phyloP scores from a whole-genome alignment of 1,139 yeast genomes.

The Waltiozyma sp. region DNA sequence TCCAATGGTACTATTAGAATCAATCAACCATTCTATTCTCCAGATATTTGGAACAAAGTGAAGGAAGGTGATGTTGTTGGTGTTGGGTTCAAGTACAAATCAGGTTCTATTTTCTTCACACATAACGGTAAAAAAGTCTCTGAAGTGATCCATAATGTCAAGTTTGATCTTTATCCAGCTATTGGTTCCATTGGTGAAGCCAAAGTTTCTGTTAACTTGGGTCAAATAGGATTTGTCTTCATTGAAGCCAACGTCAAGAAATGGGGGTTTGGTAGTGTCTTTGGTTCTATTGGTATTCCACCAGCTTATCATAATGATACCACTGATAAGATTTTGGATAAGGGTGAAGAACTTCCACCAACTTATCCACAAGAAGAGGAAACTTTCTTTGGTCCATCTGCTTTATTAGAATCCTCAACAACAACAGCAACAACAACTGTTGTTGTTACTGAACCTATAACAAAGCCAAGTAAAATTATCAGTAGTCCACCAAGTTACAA shows the following conservation, averaged over 20 bases:
- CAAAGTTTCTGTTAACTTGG: constrained; percentile 64
- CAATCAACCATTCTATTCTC: constrained; percentile 70
- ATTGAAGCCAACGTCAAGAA: constrained; percentile 87
- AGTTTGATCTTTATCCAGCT: constrained; percentile 73
- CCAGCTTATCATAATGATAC: constrained; percentile 49
- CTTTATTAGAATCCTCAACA: neutral
- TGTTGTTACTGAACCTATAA: neutral
- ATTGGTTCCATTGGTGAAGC: constrained; percentile 57
- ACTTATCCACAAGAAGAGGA: constrained; percentile 51
- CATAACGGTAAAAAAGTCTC: constrained; percentile 72
- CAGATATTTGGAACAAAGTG: constrained; percentile 62
- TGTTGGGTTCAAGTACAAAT: constrained; percentile 61
- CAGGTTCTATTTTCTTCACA: constrained; percentile 73
- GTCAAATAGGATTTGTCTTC: constrained; percentile 80
- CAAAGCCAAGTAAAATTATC: constrained; percentile 6
- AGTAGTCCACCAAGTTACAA: constrained; percentile 17
- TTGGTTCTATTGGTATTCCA: constrained; percentile 65
- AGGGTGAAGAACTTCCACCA: constrained; percentile 70
- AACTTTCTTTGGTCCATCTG: constrained; percentile 46
- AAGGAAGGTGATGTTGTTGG: constrained; percentile 82
- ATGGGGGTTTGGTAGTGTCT: constrained; percentile 80
- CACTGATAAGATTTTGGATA: constrained; percentile 52
- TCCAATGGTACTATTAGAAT: constrained; percentile 74
- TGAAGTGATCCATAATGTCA: constrained; percentile 74
- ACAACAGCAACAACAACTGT: no score